Conservation (phyloP, 2,329 filamentous ascomycete species). For the Ilyonectria destructans region DNA sequence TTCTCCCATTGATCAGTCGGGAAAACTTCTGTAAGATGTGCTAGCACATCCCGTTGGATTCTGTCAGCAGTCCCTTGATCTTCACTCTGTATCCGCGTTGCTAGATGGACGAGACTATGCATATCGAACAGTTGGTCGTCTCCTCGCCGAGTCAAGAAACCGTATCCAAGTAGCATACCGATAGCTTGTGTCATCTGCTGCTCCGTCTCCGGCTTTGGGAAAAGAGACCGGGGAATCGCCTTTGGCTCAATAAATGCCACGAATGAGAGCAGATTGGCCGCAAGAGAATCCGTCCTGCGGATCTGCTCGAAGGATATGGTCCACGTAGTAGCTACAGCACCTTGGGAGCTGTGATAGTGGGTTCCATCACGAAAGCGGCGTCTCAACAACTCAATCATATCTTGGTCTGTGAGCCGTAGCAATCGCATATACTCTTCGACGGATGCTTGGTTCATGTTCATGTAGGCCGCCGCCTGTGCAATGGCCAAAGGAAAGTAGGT, state of each 20-base stretch:
- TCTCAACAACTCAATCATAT: conserved; percentile 36
- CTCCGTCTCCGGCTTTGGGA: conserved; percentile 44
- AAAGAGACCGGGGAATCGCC: conserved; percentile 56
- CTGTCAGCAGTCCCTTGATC: not conserved
- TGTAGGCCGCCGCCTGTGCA: conserved; percentile 59
- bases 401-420: conserved; percentile 51
- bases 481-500: conserved; percentile 58
- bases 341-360: conserved; percentile 53
- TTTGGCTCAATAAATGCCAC: conserved; percentile 60
- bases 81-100: conserved; percentile 49
- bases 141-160: conserved; percentile 50
- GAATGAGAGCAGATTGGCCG: conserved; percentile 58
- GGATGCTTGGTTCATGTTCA: conserved; percentile 52
- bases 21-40: conserved; percentile 5
- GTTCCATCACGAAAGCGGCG: conserved; percentile 54
- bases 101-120: conserved; percentile 58
- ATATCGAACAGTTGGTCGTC: conserved; percentile 54
- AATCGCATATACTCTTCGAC: conserved; percentile 54
- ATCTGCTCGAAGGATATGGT: conserved; percentile 61
- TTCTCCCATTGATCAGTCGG: conserved; percentile 20
- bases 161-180: conserved; percentile 53
- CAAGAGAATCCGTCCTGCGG: conserved; percentile 43
- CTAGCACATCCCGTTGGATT: not conserved
- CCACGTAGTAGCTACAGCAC: conserved; percentile 59
- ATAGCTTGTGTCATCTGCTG: conserved; percentile 49